phyloP scores from a whole-genome alignment of 179 eudicot species.

The Heliamphora pulchella region DNA sequence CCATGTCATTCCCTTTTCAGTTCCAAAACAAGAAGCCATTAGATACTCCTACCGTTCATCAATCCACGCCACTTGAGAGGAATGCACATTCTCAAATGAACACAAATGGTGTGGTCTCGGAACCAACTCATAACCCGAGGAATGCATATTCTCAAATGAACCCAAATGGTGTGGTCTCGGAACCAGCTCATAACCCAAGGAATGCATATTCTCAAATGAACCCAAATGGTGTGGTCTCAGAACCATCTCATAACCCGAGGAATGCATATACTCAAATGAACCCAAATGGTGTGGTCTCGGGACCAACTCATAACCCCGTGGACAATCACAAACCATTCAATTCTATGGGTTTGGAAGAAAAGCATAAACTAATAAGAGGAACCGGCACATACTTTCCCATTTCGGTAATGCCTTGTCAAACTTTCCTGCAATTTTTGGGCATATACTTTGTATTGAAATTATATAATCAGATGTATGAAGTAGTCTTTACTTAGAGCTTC shows the following conservation, averaged over 20 bases:
- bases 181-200: neutral
- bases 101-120: conserved; percentile 16
- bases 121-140: conserved; percentile 1
- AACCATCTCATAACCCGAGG: conserved; percentile 6
- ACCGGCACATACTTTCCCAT: conserved; percentile 36
- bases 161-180: conserved; percentile 12
- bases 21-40: conserved; percentile 21
- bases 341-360: conserved; percentile 20
- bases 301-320: neutral
- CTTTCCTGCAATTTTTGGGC: neutral
- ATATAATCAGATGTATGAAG: neutral
- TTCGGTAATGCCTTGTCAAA: conserved; percentile 24
- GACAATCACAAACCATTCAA: conserved; percentile 6
- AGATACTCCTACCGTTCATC: conserved; percentile 23
- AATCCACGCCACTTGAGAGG: conserved; percentile 22
- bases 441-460: neutral
- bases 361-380: conserved; percentile 23
- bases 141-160: no score
- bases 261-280: no score
- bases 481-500: neutral
- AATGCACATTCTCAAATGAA: conserved; percentile 17
- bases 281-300: conserved; percentile 17
- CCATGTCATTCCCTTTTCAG: conserved; percentile 22
- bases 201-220: no score
- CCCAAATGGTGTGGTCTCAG: conserved; percentile 12